Evolutionary conservation across 2,329 filamentous ascomycete genomes (phyloP).

Genomic region (Leptographium galeiforme): DNA sequence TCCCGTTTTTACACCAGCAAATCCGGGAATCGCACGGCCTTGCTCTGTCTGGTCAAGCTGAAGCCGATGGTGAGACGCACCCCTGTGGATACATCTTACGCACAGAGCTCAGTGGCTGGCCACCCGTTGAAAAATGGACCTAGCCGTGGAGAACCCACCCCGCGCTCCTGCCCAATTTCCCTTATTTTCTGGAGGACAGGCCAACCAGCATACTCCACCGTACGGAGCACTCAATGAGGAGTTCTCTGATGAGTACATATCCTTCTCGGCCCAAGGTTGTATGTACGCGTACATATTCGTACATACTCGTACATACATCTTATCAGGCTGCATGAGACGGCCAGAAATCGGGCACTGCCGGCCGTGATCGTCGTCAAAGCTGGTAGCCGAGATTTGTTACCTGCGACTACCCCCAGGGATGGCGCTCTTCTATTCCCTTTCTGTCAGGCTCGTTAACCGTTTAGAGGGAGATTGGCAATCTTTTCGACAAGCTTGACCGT

Average conservation of each 20-base stretch:
- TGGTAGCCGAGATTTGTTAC: neutral
- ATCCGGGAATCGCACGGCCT: neutral
- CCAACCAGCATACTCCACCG: too few relatives aligned
- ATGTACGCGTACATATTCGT: too few relatives aligned
- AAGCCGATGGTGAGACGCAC: constrained; percentile 7
- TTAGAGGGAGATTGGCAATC: neutral
- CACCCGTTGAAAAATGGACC: neutral
- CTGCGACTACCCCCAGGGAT: neutral
- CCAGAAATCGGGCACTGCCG: constrained; percentile 2
- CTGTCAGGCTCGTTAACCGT: neutral
- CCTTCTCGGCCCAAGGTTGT: too few relatives aligned
- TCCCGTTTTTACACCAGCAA: neutral
- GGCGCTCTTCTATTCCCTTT: neutral
- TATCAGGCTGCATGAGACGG: neutral
- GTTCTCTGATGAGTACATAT: too few relatives aligned
- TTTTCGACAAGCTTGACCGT: neutral
- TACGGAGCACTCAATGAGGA: too few relatives aligned
- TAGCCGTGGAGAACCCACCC: neutral
- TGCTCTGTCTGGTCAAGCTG: neutral
- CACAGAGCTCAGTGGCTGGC: neutral
- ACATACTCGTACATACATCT: too few relatives aligned
- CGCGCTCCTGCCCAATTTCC: neutral
- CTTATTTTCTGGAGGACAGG: neutral
- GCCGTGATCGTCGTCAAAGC: constrained; percentile 4
- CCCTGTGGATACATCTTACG: neutral